Conservation (phyloP, 306 rosid species). For the Castanospermum australe region DNA sequence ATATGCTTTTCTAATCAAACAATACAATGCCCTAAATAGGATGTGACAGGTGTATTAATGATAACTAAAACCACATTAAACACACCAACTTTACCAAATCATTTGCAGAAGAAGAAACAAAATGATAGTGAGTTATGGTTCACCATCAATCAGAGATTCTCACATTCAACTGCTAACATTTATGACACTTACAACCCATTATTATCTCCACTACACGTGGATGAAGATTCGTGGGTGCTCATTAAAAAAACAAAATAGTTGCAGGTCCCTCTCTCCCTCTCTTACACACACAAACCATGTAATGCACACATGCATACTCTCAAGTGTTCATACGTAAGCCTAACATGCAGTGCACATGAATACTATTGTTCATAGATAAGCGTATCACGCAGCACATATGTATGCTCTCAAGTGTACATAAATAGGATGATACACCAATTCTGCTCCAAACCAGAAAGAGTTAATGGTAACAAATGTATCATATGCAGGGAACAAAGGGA, state of each 20-base stretch:
- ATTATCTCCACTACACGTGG: background rate
- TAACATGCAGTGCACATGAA: background rate
- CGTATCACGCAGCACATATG: background rate
- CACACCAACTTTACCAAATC: background rate
- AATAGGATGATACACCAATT: background rate
- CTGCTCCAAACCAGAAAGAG: background rate
- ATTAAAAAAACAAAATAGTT: background rate
- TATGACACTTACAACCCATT: background rate
- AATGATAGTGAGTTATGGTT: background rate
- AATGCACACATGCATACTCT: background rate
- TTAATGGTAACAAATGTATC: background rate
- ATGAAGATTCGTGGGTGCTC: background rate
- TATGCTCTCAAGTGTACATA: background rate
- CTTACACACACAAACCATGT: background rate
- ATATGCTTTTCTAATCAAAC: background rate
- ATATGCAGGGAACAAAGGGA: background rate
- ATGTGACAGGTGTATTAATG: background rate
- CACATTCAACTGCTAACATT: background rate
- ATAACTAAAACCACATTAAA: constrained; percentile 3
- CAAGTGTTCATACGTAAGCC: background rate
- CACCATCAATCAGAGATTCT: background rate
- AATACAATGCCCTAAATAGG: background rate
- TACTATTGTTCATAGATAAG: background rate
- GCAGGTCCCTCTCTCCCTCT: background rate
- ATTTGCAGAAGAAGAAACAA: background rate